phyloP scores from a whole-genome alignment of 768 basidiomycete species.

The Rhodotorula toruloides region DNA sequence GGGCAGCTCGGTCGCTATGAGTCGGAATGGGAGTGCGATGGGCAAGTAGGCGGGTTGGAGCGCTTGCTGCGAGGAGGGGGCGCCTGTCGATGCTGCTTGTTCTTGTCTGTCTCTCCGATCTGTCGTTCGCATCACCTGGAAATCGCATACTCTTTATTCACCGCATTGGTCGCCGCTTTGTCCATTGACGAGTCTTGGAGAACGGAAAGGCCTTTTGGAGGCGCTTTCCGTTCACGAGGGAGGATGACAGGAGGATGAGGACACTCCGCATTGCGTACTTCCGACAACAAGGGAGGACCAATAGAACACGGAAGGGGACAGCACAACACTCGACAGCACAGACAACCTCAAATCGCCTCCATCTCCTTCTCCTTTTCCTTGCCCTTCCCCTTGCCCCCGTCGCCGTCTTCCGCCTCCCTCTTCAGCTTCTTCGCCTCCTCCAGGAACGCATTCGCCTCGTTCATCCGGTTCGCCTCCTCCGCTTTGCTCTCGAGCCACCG shows the following conservation, averaged over 20 bases:
- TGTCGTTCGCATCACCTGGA: no score
- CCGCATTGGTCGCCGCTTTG: not conserved
- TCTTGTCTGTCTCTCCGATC: not conserved
- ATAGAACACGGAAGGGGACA: not conserved
- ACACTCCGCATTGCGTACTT: not conserved
- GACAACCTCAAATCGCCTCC: not conserved
- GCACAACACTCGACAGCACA: not conserved
- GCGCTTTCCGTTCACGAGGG: no score
- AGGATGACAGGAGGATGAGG: not conserved
- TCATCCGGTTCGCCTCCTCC: constrained; percentile 83
- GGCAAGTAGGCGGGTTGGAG: not conserved
- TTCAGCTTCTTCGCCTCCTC: constrained; percentile 11
- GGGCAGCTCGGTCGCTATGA: not conserved
- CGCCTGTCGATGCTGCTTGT: no score
- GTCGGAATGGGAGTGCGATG: not conserved
- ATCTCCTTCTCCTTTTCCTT: not conserved
- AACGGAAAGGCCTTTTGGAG: no score
- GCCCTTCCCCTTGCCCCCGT: not conserved
- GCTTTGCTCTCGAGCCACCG: constrained; percentile 91
- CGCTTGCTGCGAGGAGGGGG: not conserved
- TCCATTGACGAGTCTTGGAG: not conserved
- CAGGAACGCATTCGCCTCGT: constrained; percentile 47
- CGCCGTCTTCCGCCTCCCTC: not conserved
- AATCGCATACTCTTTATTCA: no score
- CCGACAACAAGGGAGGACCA: not conserved